Conservation (phyloP, 108 stramenopile species). For the Chaetoceros tenuissimus region DNA sequence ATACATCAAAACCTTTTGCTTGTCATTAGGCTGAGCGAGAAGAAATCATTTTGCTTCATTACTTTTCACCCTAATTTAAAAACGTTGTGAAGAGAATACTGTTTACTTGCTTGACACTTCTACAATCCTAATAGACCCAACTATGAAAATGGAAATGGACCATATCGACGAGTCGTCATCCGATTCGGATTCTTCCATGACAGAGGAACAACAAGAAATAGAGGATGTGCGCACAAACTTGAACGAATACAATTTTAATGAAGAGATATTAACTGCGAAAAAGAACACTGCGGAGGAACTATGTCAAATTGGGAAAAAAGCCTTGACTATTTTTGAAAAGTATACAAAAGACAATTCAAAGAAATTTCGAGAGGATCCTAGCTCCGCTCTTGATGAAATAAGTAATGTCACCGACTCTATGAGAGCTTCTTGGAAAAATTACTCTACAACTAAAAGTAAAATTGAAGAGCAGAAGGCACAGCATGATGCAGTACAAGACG, state of each 20-base stretch:
- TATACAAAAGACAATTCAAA: background rate
- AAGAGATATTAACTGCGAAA: background rate
- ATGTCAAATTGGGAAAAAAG: background rate
- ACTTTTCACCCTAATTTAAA: no score
- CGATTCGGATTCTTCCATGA: constrained; percentile 14
- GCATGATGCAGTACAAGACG: background rate
- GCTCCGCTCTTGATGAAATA: background rate
- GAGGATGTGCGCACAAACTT: no score
- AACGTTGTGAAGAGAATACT: no score
- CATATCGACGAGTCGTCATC: background rate
- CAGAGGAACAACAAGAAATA: no score
- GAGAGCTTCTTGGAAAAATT: background rate
- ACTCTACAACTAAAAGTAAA: background rate
- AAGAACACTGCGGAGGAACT: background rate
- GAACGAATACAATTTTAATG: background rate
- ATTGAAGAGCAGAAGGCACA: background rate
- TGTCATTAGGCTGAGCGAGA: no score
- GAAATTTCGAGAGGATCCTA: background rate
- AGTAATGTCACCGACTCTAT: background rate
- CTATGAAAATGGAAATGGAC: no score
- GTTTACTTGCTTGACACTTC: no score
- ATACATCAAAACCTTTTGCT: no score
- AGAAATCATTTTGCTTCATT: no score
- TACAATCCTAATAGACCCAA: no score
- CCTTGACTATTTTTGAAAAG: background rate